Base-by-base conservation (phyloP, 306 rosid genomes). In the Gastrolobium villosum region DNA sequence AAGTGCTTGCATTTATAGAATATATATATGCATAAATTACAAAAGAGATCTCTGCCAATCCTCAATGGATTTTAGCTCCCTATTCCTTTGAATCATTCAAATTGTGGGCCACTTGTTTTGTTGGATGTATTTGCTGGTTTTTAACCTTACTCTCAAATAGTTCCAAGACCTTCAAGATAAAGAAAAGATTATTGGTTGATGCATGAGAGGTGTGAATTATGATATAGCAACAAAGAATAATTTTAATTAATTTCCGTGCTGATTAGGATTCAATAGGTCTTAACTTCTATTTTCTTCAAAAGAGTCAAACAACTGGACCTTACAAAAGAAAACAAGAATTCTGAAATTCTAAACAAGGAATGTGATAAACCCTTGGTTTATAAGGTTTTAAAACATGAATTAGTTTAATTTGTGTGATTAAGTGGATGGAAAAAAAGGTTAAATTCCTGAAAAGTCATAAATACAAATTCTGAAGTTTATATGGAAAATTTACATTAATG, bases 71-170 rank as follows among this genome's bases (percentile, higher is more conserved):
- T 85, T 78, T 86, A 84, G 93, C 88, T 62, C 85, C 77, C 84
- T 84, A 69, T 86, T 86, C 81, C 82, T 81, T 63, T 50, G 86
- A 87, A 89, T 90, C 89, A 87, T 90, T 88, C 74, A 91, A 82
- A 74, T 61, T n/a, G 81, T 53, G 91, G 94, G 84, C 89, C 91
- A 80, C 39, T 36, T 52, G 49, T 71, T 80, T 20, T 59, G 4
- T 83, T 85, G 91, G 91, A 83, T 84, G 54, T 71, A 79, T 90
- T 72, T 84, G 84, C 79, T 84, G 80, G 68, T 65, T 87, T 86
- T 84, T 83, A 64, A 81, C 88, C 14, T 59, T 65, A 34, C 78
- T 66, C 81, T 76, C 67, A 7, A 3, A 67, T 75, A 60, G 75
- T 53, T 86, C 80, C 85, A 83, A 83, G 69, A 57, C 37, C 80